These are phyloP conservation scores for Galerina marginata DNA, from an alignment of 768 basidiomycete genomes.

Conservation along the genomic window DNA sequence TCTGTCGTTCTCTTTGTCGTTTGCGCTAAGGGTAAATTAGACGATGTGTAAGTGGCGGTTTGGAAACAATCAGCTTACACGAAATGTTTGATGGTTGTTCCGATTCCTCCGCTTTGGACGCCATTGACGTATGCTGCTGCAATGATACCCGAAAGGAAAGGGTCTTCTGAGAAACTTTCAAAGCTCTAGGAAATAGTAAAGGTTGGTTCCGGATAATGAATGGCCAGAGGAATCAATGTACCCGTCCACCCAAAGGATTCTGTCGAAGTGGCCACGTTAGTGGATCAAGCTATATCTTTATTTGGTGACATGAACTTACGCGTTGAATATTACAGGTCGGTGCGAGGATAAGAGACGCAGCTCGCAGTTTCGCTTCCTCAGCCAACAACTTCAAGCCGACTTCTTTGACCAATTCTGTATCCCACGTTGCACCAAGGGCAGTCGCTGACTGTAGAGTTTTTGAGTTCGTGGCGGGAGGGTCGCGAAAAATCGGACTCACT, in stretches of 20 bases:
- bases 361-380: conserved; percentile 70
- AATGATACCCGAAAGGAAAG: conserved; percentile 71
- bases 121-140: conserved; percentile 79
- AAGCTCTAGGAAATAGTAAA: conserved; percentile 53
- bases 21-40: conserved; percentile 47
- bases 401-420: conserved; percentile 64
- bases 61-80: conserved; percentile 44
- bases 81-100: conserved; percentile 82
- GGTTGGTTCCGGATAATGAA: neutral
- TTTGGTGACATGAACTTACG: conserved; percentile 36
- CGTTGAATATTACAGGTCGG: conserved; percentile 89
- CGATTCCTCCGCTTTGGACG: conserved; percentile 77
- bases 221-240: conserved; percentile 30
- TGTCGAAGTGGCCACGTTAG: conserved; percentile 26
- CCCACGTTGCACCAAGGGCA: conserved; percentile 78
- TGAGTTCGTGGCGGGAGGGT: neutral
- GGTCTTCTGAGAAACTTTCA: conserved; percentile 83
- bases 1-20: conserved; percentile 84
- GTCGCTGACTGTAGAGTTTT: conserved; percentile 57
- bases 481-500: conserved; percentile 37
- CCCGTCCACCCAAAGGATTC: conserved; percentile 76
- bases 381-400: conserved; percentile 72
- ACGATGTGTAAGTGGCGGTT: neutral
- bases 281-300: neutral
- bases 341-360: conserved; percentile 72